phyloP scores from a whole-genome alignment of 129 eudicot species.

The Heracleum sosnowskyi region DNA sequence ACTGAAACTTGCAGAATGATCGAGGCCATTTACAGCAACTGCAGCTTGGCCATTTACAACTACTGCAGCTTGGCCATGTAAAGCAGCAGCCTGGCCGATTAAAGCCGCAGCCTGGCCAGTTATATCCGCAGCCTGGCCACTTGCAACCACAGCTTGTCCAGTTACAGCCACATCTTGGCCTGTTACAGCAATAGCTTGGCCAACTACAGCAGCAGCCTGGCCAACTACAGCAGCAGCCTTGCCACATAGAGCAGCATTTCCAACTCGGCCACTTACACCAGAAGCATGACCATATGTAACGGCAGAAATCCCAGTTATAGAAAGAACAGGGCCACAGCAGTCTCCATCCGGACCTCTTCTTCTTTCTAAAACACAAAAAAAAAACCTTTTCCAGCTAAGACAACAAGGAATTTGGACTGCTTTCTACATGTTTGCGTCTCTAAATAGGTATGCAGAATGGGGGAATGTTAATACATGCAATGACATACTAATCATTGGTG shows the following conservation, averaged over 20 bases:
- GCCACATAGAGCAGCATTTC: background rate
- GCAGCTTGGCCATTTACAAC: conserved; percentile 4
- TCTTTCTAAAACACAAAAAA: conserved; percentile 9
- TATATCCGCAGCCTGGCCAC: background rate
- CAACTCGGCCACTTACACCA: conserved; percentile 10
- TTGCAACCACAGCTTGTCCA: background rate
- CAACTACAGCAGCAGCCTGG: background rate
- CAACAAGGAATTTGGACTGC: background rate
- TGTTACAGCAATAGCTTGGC: background rate
- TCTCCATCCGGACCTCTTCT: conserved; percentile 11
- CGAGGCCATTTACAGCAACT: background rate
- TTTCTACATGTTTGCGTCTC: background rate
- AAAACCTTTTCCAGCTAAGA: background rate
- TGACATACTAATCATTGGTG: background rate
- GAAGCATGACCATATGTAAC: background rate
- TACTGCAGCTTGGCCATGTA: conserved; percentile 3
- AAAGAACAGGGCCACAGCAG: conserved; percentile 3
- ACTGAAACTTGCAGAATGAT: conserved; percentile 13
- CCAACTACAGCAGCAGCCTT: conserved; percentile 3
- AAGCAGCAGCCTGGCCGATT: background rate
- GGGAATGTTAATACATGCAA: background rate
- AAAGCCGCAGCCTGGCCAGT: background rate
- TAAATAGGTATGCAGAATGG: background rate
- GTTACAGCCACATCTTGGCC: background rate
- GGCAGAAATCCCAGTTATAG: conserved; percentile 5